Percentiles rank a stretch among this genome's conserved stretches.
Conservation (phyloP, 192 early-diverging fungal species). For the Coemansia erecta region DNA sequence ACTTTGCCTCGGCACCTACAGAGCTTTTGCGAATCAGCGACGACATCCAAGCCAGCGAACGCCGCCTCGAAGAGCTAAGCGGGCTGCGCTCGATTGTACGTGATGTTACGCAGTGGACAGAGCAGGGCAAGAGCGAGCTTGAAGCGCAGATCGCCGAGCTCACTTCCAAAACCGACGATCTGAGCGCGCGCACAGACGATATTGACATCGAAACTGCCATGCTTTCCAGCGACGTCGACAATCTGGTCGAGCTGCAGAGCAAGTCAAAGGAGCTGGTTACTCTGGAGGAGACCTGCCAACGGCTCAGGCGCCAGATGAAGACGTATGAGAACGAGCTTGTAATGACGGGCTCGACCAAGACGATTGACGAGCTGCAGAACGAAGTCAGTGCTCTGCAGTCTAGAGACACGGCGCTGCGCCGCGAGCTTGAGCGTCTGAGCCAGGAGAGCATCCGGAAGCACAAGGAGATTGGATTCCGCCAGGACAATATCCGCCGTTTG, state of each 20-base stretch:
- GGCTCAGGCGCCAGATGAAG: slow-evolving; percentile 51
- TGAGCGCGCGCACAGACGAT: slow-evolving; percentile 18
- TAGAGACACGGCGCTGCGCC: slow-evolving; percentile 45
- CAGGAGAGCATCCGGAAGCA: slow-evolving; percentile 58
- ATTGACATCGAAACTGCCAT: slow-evolving; percentile 18
- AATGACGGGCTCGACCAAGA: slow-evolving; percentile 61
- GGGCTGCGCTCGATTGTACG: slow-evolving; percentile 29
- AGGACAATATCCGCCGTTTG: slow-evolving; percentile 30
- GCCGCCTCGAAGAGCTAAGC: slow-evolving; percentile 23
- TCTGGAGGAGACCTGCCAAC: slow-evolving; percentile 40
- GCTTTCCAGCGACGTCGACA: slow-evolving; percentile 19
- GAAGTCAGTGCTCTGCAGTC: slow-evolving; percentile 55
- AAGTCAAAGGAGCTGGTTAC: slow-evolving; percentile 27
- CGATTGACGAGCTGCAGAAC: slow-evolving; percentile 64
- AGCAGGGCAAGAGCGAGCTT: slow-evolving; percentile 15
- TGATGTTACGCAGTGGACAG: slow-evolving; percentile 43
- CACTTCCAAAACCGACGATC: slow-evolving; percentile 32
- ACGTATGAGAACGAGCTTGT: slow-evolving; percentile 55
- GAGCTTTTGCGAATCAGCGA: slow-evolving; percentile 35
- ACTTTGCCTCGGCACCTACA: slow-evolving; percentile 43
- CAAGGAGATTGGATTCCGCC: slow-evolving; percentile 53
- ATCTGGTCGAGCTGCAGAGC: slow-evolving; percentile 12
- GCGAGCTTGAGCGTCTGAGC: slow-evolving; percentile 56
- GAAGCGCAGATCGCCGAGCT: slow-evolving; percentile 55
- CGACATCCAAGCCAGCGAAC: slow-evolving; percentile 26